phyloP scores from a whole-genome alignment of 805 yeast species.

The Blastobotrys americana region DNA sequence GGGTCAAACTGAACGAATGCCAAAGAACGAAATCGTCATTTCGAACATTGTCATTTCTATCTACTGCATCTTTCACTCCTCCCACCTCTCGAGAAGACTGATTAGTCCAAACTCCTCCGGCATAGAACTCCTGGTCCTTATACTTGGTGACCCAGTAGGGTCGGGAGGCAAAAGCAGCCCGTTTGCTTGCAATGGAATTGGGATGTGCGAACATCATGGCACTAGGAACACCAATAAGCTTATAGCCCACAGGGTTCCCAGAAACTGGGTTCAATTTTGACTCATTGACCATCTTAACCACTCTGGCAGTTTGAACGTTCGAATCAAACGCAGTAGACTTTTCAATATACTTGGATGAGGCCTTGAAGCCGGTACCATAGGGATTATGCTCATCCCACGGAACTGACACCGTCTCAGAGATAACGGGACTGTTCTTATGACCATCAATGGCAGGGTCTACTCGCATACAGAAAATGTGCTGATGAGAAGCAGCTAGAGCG shows the following conservation, averaged over 20 bases:
- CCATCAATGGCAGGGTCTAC: slow-evolving; percentile 81
- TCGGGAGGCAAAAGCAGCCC: slow-evolving; percentile 72
- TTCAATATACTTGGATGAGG: slow-evolving; percentile 58
- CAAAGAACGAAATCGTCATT: slow-evolving; percentile 70
- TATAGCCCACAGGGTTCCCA: slow-evolving; percentile 70
- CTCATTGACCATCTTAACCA: slow-evolving; percentile 71
- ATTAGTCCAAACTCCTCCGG: slow-evolving; percentile 83
- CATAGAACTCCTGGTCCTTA: slow-evolving; percentile 61
- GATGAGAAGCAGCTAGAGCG: slow-evolving; percentile 79
- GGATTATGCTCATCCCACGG: slow-evolving; percentile 52
- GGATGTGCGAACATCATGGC: slow-evolving; percentile 67
- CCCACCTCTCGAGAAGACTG: slow-evolving; percentile 70
- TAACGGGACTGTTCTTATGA: slow-evolving; percentile 64
- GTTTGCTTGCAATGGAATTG: slow-evolving; percentile 56
- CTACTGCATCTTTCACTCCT: slow-evolving; percentile 62
- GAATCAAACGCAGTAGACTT: slow-evolving; percentile 67
- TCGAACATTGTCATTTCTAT: slow-evolving; percentile 54
- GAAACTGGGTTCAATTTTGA: slow-evolving; percentile 61
- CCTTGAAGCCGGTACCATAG: slow-evolving; percentile 60
- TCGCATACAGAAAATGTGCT: slow-evolving; percentile 71
- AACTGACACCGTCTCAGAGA: slow-evolving; percentile 61
- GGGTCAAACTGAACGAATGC: slow-evolving; percentile 78
- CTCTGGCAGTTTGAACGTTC: slow-evolving; percentile 67
- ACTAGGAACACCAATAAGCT: slow-evolving; percentile 67
- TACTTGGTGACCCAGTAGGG: slow-evolving; percentile 80